Evolutionary conservation across 495 filamentous ascomycete genomes (phyloP), one percentile per base, ranked within the genome.

Genomic region (Peziza echinospora): DNA sequence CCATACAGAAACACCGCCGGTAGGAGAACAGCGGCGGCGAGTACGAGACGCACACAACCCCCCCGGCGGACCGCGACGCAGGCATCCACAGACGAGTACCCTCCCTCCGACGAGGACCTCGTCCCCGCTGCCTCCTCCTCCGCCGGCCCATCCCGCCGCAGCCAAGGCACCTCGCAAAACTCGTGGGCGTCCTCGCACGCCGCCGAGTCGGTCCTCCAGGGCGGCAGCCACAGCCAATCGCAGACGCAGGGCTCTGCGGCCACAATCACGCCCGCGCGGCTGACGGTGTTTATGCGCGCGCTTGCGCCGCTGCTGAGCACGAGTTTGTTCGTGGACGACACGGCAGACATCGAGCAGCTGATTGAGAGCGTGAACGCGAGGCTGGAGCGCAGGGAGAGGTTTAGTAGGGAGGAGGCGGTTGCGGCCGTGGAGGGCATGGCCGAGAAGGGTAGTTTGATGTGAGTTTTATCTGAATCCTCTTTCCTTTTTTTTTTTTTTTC

Each of bases 381-480:
- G 46, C 56, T 93, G 21, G 69, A 70, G 0, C 49, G 69, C 63
- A 25, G 66, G 62, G 50, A 59, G 47, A 55, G 54, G 30, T 96
- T 93, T 66, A 70, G 64, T 26, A 67, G 69, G 23, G 62, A 65
- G 1, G 91, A 97, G 65, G 85, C 82, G 2, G 63, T 80, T 45
- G 66, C 72, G 61, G 87, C 83, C 44, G 61, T 97, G 30, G 30
- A 37, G 54, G 69, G 70, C 56, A 79, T 97, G 82, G 77, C 80
- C 48, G 76, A 78, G 40, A 65, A 68, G 60, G 94, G 94, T 58
- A 73, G 82, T 65, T 76, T 97, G 62, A 96, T 96, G 91, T 93
- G 64, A 76, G 82, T 78, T n/a, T n/a, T n/a, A n/a, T n/a, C n/a
- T n/a, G n/a, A n/a, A n/a, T n/a, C n/a, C n/a, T n/a, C n/a, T n/a